Evolutionary conservation across 305 asterid species (phyloP).

Genomic region (Fraxinus baroniana): DNA sequence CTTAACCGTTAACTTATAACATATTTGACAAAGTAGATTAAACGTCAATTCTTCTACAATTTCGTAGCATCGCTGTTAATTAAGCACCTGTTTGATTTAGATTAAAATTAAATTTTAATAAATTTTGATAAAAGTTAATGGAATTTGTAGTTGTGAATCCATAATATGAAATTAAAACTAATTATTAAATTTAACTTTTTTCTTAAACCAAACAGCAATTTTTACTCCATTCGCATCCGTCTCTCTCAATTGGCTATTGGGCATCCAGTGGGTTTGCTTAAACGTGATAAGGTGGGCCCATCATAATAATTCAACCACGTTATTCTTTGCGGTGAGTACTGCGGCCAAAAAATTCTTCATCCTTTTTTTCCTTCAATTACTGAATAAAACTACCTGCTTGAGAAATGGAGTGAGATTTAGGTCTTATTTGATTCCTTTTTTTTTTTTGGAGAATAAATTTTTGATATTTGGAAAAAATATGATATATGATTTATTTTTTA

Average conservation of each 20-base stretch:
- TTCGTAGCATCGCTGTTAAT: background rate
- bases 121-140: no score
- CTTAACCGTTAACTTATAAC: background rate
- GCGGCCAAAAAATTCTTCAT: background rate
- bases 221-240: background rate
- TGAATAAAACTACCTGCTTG: background rate
- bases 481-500: no score
- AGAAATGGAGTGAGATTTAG: background rate
- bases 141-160: background rate
- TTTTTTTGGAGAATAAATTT: no score
- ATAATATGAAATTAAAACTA: no score
- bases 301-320: background rate
- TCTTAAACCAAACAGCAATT: background rate
- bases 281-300: background rate
- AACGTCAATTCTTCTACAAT: no score
- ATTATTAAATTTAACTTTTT: no score
- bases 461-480: no score
- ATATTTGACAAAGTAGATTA: background rate
- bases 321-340: background rate
- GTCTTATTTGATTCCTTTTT: background rate
- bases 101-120: no score
- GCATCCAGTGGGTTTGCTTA: background rate
- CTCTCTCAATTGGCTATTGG: background rate
- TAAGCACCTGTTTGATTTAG: background rate
- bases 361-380: background rate